A percentile compares a stretch with the other conserved stretches of the same genome.
These are phyloP conservation scores for Aspergillus brasiliensis DNA, from an alignment of 2,329 filamentous ascomycete genomes.

Conservation along the genomic window DNA sequence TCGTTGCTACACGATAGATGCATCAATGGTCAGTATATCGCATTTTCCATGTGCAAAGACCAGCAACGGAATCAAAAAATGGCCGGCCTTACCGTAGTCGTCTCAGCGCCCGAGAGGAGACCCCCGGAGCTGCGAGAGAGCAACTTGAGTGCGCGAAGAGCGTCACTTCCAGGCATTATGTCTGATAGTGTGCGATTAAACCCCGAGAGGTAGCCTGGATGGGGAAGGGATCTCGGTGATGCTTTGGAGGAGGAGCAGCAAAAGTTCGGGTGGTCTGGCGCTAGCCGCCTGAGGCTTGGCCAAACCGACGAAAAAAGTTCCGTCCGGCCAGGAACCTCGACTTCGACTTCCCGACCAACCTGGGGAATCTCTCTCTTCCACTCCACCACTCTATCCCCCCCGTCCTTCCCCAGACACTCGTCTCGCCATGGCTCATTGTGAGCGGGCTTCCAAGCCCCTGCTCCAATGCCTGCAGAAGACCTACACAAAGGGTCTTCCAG, in stretches of 20 bases:
- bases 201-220: background rate
- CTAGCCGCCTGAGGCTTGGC: slow-evolving; percentile 38
- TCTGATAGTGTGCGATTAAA: background rate
- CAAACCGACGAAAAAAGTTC: slow-evolving; percentile 41
- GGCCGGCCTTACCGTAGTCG: slow-evolving; percentile 37
- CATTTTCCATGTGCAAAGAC: background rate
- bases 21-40: background rate
- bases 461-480: slow-evolving; percentile 45
- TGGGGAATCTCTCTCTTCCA: slow-evolving; percentile 16
- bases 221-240: slow-evolving; percentile 2
- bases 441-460: slow-evolving; percentile 46
- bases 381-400: slow-evolving; percentile 18
- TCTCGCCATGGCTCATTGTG: slow-evolving; percentile 43
- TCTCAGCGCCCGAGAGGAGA: slow-evolving; percentile 37
- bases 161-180: slow-evolving; percentile 41
- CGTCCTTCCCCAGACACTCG: slow-evolving; percentile 7
- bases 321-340: slow-evolving; percentile 26
- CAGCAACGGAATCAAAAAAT: slow-evolving; percentile 5
- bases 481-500: slow-evolving; percentile 35
- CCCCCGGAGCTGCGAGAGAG: slow-evolving; percentile 40
- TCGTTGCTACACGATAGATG: slow-evolving; percentile 41
- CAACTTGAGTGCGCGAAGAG: slow-evolving; percentile 40
- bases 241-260: slow-evolving; percentile 24
- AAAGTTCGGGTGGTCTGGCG: slow-evolving; percentile 38
- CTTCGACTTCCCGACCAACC: slow-evolving; percentile 9